phyloP scores from a whole-genome alignment of 495 filamentous ascomycete genomes.

The Penicillium fimorum region DNA sequence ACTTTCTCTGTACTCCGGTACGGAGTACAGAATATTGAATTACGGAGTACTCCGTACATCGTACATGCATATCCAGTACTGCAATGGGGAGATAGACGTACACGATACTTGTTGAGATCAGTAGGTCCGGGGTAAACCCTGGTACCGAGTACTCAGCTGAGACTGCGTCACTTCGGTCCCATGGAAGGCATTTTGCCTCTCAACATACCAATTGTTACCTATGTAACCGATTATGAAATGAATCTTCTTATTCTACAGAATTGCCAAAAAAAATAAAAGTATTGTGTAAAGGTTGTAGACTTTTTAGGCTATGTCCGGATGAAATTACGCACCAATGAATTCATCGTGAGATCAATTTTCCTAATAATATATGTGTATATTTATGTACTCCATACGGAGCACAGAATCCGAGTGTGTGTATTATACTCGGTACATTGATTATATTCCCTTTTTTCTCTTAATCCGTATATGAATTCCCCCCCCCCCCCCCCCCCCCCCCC shows the following conservation, averaged over 20 bases:
- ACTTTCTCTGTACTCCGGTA: too few species aligned
- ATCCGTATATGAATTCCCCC: neutral
- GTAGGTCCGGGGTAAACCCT: neutral
- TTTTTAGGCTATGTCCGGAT: slow-evolving; percentile 3
- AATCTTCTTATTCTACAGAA: neutral
- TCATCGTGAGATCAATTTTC: neutral
- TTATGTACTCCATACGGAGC: neutral
- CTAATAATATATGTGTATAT: neutral
- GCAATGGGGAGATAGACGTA: neutral
- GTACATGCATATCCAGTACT: neutral
- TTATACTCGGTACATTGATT: too few species aligned
- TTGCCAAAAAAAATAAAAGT: neutral
- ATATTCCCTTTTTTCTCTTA: too few species aligned
- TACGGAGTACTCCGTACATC: neutral
- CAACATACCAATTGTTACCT: neutral
- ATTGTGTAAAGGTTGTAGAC: neutral
- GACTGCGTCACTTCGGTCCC: slow-evolving; percentile 11
- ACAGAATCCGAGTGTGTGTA: too few species aligned
- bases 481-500: neutral
- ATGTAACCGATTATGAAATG: neutral
- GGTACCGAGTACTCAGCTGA: slow-evolving; percentile 2
- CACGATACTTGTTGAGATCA: neutral
- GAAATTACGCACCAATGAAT: slow-evolving; percentile 16
- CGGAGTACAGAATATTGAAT: too few species aligned
- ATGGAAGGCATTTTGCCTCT: neutral